A percentile compares a stretch with the other conserved stretches of the same genome.
Evolutionary conservation across 2,329 filamentous ascomycete species (phyloP).

Genomic region (Cercospora canescens): DNA sequence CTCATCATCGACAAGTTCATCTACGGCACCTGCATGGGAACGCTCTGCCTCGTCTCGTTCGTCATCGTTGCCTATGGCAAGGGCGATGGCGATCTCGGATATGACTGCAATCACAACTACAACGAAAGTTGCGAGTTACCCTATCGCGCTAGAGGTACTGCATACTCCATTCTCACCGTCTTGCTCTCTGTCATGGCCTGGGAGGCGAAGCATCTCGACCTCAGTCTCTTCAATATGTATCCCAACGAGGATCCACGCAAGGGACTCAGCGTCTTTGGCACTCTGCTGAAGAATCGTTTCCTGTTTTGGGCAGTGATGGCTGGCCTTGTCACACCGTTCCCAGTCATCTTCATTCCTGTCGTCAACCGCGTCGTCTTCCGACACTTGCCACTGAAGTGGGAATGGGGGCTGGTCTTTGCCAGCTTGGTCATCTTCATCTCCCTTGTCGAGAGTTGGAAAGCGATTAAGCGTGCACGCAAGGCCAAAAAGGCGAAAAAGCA

Average conservation of each 20-base stretch:
- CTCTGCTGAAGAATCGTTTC: constrained; percentile 40
- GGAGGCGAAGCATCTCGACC: constrained; percentile 50
- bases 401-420: constrained; percentile 48
- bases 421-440: constrained; percentile 43
- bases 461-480: constrained; percentile 39
- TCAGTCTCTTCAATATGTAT: constrained; percentile 48
- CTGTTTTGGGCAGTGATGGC: constrained; percentile 45
- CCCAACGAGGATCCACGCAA: constrained; percentile 33
- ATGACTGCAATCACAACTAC: constrained; percentile 47
- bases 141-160: constrained; percentile 48
- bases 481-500: constrained; percentile 7
- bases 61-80: constrained; percentile 47
- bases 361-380: constrained; percentile 50
- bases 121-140: constrained; percentile 44
- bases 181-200: constrained; percentile 49
- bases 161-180: constrained; percentile 47
- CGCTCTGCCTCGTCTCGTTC: constrained; percentile 47
- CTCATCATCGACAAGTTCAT: constrained; percentile 51
- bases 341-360: constrained; percentile 48
- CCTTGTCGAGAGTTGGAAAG: constrained; percentile 49
- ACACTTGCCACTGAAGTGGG: constrained; percentile 45
- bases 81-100: constrained; percentile 44
- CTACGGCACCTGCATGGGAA: constrained; percentile 49
- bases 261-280: constrained; percentile 38
- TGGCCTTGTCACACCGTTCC: constrained; percentile 45